Evolutionary conservation across 805 yeast species (phyloP), one percentile per base, ranked within the genome.

Genomic region (Priceomyces haplophilus): DNA sequence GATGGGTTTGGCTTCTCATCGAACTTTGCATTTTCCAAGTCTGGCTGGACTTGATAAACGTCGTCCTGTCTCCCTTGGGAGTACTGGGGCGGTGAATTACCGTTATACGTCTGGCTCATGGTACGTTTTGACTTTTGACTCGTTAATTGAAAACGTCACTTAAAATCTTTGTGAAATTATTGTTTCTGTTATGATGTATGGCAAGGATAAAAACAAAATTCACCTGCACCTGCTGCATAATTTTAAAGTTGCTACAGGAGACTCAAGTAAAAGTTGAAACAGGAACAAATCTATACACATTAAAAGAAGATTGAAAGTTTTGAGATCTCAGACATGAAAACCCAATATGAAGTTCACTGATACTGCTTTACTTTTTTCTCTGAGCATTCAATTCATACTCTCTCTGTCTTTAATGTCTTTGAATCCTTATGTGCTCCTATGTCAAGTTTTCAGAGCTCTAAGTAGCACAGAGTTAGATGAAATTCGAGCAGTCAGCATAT

Each of bases 1-100:
- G 66, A 56, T 15, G 55, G 57, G 21, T 48, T 42, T 1, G 75
- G 75, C 38, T 64, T 62, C 36, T 66, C 72, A 11, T 47, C 42
- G 37, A 51, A 54, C 15, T 52, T 52, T 44, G 58, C 61, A 36
- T 49, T 47, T 39, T 69, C 74, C 36, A 57, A 52, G 46, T 69
- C 71, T 34, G 57, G 53, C 20, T 48, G 49, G 4, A 51, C 58
- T 25, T 48, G 46, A 30, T 37, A 35, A 11, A 31, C 38, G n/a
- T 37, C 34, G 15, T 41, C 42, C 16, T 27, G 25, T 19, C 27
- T 15, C 15, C 13, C 13, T 10, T 20, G 37, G 15, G 40, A 34
- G 23, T 41, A 36, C 11, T 41, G 18, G 17, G 44, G 44, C 3
- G 39, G 39, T 23, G 29, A 13, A 19, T 19, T 27, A n/a, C 31